phyloP scores from a whole-genome alignment of 495 filamentous ascomycete species.

The Neurospora pannonica region DNA sequence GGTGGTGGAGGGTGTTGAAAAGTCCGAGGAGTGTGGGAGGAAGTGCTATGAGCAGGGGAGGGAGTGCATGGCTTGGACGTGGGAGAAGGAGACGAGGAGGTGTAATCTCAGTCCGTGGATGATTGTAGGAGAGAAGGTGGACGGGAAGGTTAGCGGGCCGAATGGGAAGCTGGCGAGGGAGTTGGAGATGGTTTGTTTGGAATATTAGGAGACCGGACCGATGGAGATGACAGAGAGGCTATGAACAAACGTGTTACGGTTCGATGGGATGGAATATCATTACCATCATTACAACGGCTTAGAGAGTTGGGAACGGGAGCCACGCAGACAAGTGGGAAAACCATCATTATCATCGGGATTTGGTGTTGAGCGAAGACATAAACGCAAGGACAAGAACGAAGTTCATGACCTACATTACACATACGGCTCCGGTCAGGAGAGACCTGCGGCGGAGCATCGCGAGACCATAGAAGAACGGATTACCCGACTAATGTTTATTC shows the following conservation, averaged over 20 bases:
- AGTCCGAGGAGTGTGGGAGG: constrained; percentile 8
- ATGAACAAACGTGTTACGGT: not conserved
- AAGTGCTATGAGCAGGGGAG: not conserved
- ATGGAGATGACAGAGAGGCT: not conserved
- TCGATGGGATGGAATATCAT: not conserved
- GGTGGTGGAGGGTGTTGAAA: constrained; percentile 16
- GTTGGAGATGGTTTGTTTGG: constrained; percentile 8
- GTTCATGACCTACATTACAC: not conserved
- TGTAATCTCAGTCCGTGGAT: constrained; percentile 36
- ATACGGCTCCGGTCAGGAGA: not conserved
- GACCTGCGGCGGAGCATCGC: not conserved
- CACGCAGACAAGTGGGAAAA: not conserved
- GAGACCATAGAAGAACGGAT: not conserved
- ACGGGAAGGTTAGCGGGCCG: constrained; percentile 10
- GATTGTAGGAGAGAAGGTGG: constrained; percentile 26
- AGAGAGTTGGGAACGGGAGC: not conserved
- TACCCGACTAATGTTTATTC: not conserved
- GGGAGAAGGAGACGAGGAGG: constrained; percentile 16
- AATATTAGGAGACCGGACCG: not conserved
- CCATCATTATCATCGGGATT: not conserved
- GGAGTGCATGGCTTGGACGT: constrained; percentile 37
- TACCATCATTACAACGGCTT: not conserved
- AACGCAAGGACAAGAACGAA: not conserved
- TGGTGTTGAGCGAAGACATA: not conserved
- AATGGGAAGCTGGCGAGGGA: constrained; percentile 6